phyloP scores from a whole-genome alignment of 2,329 filamentous ascomycete species.

The Periconia sp. region DNA sequence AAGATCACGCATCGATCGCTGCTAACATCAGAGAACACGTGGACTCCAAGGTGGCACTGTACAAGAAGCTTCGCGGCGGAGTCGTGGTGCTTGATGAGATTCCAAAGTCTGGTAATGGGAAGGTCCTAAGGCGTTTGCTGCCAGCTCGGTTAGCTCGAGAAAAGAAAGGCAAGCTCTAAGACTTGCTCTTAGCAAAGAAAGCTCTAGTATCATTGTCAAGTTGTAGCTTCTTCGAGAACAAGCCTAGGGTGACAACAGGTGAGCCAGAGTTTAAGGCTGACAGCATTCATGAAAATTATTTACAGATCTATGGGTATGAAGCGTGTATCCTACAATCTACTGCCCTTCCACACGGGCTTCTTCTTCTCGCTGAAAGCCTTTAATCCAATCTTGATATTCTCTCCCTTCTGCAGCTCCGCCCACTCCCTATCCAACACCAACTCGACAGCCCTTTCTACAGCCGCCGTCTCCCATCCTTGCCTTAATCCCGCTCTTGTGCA shows the following conservation, averaged over 20 bases:
- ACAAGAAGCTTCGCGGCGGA: slow-evolving; percentile 38
- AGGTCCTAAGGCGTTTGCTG: slow-evolving; percentile 32
- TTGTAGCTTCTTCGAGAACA: too few species aligned
- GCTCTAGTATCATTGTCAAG: too few species aligned
- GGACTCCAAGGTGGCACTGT: slow-evolving; percentile 34
- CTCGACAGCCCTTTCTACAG: slow-evolving; percentile 26
- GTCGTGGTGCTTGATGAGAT: slow-evolving; percentile 30
- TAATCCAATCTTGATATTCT: slow-evolving; percentile 43
- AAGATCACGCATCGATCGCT: slow-evolving; percentile 5
- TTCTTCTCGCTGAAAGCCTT: slow-evolving; percentile 45
- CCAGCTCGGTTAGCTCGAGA: slow-evolving; percentile 18
- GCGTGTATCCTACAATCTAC: slow-evolving; percentile 22
- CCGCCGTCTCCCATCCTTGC: slow-evolving; percentile 27
- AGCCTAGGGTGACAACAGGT: too few species aligned
- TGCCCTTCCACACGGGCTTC: slow-evolving; percentile 25
- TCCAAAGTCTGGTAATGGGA: slow-evolving; percentile 36
- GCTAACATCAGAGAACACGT: slow-evolving; percentile 28
- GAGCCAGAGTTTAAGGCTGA: too few species aligned
- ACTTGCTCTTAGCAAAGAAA: too few species aligned
- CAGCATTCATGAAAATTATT: too few species aligned
- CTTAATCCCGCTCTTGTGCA: slow-evolving; percentile 24
- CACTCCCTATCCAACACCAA: slow-evolving; percentile 31
- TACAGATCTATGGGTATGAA: too few species aligned
- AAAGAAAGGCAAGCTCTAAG: slow-evolving; percentile 6
- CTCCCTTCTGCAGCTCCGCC: slow-evolving; percentile 55